Evolutionary conservation across 306 rosid species (phyloP), one percentile per base, ranked within the genome.

Genomic region (Quercus dentata): DNA sequence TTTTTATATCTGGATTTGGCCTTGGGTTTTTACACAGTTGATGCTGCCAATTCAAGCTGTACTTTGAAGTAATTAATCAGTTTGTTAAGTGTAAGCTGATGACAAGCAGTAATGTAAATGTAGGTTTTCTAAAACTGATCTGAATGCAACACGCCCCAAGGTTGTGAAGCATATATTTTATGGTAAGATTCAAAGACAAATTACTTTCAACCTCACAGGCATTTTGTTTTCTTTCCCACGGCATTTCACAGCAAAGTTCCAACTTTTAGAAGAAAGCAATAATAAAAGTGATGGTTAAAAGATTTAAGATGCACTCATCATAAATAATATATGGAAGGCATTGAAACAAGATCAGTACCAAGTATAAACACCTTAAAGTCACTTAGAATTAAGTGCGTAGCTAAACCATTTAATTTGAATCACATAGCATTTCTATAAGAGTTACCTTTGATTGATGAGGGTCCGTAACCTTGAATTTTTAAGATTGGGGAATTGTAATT

Each of bases 1-100:
- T 95, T 90, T 95, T 95, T 73, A 95, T 95, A 88, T 93, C 99
- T 41, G 99, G 99, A 95, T 95, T 95, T 28, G 99, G 96, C 81
- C 99, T 89, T 8, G 99, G 99, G 62, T 89, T 95, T 82, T 95
- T 95, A 86, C 99, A 95, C 64, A 95, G 99, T 76, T 93, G 98
- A 59, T 95, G 99, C 88, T 95, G 98, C 99, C 99, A 95, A 86
- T 95, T 95, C 86, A 95, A 85, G 93, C 99, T 95, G 92, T 27
- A 86, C 87, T 87, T 83, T 46, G 56, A 73, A 70, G 74, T 63
- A 52, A 31, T 72, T 52, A 80, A 64, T 59, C 73, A 87, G 79
- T 19, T 67, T 4, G 51, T n/a, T 8, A 5, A 19, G 27, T 33
- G 27, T 3, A 76, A 18, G 35, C 62, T 59, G 73, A 74, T 71